phyloP scores from a whole-genome alignment of 805 yeast species.

The Candida easanensis region DNA sequence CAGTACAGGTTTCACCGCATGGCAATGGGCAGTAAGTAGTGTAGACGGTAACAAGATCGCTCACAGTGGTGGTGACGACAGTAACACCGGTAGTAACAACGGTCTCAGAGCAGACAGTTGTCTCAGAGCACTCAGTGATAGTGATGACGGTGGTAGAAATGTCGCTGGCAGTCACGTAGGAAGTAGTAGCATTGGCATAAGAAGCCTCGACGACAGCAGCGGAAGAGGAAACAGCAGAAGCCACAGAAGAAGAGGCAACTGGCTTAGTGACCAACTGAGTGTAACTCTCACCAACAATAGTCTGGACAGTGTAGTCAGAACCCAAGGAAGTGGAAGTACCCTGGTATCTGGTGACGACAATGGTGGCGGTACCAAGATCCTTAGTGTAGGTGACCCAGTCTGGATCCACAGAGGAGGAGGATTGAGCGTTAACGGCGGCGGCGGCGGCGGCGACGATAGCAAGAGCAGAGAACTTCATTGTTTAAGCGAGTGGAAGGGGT shows the following conservation, averaged over 20 bases:
- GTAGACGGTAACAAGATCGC: background rate
- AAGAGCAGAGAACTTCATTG: conserved; percentile 3
- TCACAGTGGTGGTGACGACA: background rate
- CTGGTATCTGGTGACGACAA: conserved; percentile 3
- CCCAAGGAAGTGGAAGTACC: conserved; percentile 4
- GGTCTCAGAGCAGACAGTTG: background rate
- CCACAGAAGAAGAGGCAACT: conserved; percentile 3
- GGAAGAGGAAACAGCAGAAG: conserved; percentile 19
- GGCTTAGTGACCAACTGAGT: conserved; percentile 2
- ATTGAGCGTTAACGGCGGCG: background rate
- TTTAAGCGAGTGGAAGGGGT: conserved; percentile 2
- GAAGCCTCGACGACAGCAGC: conserved; percentile 3
- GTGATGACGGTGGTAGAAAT: background rate
- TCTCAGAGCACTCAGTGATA: background rate
- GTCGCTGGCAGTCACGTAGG: background rate
- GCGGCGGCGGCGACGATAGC: background rate
- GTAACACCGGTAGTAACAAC: conserved; percentile 3
- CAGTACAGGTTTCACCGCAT: background rate
- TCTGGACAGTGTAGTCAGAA: background rate
- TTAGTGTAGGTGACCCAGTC: background rate
- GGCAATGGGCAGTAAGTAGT: conserved; percentile 1
- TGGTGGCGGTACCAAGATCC: conserved; percentile 1
- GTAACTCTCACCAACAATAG: background rate
- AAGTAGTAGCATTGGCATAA: conserved; percentile 15
- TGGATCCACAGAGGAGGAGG: background rate